Evolutionary conservation across 1,139 yeast species (phyloP).

Genomic region (Nakaseomyces kungkrabaensis): DNA sequence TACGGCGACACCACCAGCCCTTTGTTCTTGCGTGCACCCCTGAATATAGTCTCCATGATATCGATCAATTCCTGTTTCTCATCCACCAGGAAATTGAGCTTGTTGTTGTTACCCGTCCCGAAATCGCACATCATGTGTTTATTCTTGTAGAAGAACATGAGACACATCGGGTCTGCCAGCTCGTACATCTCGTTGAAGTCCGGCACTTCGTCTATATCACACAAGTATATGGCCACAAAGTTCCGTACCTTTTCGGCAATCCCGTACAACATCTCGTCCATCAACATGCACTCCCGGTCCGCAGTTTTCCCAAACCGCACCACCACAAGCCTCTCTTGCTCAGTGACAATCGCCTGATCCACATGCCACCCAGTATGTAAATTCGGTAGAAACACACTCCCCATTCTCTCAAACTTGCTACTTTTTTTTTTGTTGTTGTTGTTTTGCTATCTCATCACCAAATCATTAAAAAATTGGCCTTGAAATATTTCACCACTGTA

Average conservation of each 20-base stretch:
- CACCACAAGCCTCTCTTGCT: constrained; percentile 79
- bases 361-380: constrained; percentile 90
- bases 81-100: constrained; percentile 67
- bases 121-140: constrained; percentile 98
- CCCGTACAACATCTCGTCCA: constrained; percentile 77
- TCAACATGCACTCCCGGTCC: constrained; percentile 72
- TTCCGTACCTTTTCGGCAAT: constrained; percentile 78
- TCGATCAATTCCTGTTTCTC: constrained; percentile 88
- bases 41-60: constrained; percentile 75
- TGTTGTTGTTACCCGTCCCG: constrained; percentile 96
- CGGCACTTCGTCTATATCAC: constrained; percentile 81
- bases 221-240: constrained; percentile 79
- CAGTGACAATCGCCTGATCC: constrained; percentile 83
- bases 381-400: constrained; percentile 81
- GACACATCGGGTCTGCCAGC: constrained; percentile 77
- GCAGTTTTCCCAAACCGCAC: constrained; percentile 66
- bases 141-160: constrained; percentile 89
- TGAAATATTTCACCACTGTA: too few relatives aligned
- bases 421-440: background rate
- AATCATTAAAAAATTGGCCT: background rate
- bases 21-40: constrained; percentile 89
- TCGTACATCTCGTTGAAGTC: constrained; percentile 94
- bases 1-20: constrained; percentile 81
- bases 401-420: constrained; percentile 38
- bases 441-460: background rate